These are phyloP conservation scores for Zea luxurians DNA, from an alignment of 176 grass and related monocot species.

Conservation along the genomic window DNA sequence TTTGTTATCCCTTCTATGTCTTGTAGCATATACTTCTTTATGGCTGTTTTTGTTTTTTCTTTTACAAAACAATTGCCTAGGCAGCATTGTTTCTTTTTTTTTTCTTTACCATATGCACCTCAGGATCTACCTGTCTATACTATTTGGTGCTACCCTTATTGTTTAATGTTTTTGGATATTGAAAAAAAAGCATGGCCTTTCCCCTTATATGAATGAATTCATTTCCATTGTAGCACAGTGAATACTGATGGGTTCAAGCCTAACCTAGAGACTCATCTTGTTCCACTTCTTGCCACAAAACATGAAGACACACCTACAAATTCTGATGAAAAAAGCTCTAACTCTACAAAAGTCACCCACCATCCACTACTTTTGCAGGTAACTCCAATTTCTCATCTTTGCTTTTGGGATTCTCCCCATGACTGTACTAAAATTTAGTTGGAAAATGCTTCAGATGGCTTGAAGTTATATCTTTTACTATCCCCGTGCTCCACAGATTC, in stretches of 20 bases:
- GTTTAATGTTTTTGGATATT: not conserved
- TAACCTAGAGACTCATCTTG: conserved; percentile 85
- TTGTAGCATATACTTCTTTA: not conserved
- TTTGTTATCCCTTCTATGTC: not conserved
- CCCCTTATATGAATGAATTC: conserved; percentile 38
- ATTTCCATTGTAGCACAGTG: conserved; percentile 79
- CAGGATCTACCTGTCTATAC: not conserved
- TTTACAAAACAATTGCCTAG: not conserved
- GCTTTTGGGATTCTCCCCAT: not conserved
- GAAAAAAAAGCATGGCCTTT: not conserved
- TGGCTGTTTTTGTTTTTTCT: not conserved
- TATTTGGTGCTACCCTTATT: not conserved
- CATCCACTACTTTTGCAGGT: conserved; percentile 88
- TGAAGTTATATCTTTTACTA: not conserved
- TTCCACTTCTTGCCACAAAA: conserved; percentile 91
- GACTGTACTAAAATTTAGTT: not conserved
- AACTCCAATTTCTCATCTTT: not conserved
- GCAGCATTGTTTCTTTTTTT: not conserved
- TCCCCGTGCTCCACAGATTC: conserved; percentile 45
- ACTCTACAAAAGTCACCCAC: conserved; percentile 59
- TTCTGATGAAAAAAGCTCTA: conserved; percentile 60
- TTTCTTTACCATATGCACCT: not conserved
- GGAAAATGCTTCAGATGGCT: not conserved
- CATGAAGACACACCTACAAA: conserved; percentile 51
- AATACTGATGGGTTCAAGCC: conserved; percentile 96